Evolutionary conservation across 2,329 filamentous ascomycete species (phyloP).

Genomic region (Ophiostoma himal-ulmi): DNA sequence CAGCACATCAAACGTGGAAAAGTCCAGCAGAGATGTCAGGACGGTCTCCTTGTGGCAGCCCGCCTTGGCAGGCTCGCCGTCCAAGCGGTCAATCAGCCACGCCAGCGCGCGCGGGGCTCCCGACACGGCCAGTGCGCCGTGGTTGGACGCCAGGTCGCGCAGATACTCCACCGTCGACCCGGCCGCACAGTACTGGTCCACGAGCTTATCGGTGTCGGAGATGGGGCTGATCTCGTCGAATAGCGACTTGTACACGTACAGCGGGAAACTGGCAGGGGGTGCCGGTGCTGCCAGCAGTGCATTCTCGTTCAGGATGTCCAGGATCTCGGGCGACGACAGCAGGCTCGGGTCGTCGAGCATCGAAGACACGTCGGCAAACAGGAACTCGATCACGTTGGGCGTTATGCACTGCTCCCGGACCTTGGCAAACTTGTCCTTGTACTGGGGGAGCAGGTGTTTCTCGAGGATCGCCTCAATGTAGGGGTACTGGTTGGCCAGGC

Average conservation of each 20-base stretch:
- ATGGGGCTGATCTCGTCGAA: constrained; percentile 34
- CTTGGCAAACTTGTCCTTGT: constrained; percentile 26
- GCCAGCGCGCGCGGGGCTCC: constrained; percentile 18
- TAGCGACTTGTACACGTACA: constrained; percentile 43
- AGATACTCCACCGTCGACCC: constrained; percentile 17
- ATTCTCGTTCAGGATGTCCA: constrained; percentile 30
- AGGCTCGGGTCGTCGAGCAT: constrained; percentile 25
- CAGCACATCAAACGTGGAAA: constrained; percentile 10
- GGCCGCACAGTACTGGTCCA: constrained; percentile 18
- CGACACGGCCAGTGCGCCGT: constrained; percentile 9
- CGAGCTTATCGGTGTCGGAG: constrained; percentile 19
- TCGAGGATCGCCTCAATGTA: not conserved
- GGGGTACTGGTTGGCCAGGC: constrained; percentile 24
- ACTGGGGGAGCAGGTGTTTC: constrained; percentile 23
- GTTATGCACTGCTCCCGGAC: constrained; percentile 34
- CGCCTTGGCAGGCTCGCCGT: not conserved
- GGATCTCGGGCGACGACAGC: constrained; percentile 25
- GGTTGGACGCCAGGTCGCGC: constrained; percentile 14
- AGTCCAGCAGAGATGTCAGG: constrained; percentile 13
- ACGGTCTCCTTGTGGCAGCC: constrained; percentile 11
- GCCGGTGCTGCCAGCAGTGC: constrained; percentile 22
- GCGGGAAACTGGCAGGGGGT: constrained; percentile 33
- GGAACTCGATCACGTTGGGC: constrained; percentile 37
- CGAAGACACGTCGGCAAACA: constrained; percentile 14
- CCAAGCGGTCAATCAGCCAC: constrained; percentile 18